phyloP scores from a whole-genome alignment of 805 yeast species.

The Ogataea wickerhamii region DNA sequence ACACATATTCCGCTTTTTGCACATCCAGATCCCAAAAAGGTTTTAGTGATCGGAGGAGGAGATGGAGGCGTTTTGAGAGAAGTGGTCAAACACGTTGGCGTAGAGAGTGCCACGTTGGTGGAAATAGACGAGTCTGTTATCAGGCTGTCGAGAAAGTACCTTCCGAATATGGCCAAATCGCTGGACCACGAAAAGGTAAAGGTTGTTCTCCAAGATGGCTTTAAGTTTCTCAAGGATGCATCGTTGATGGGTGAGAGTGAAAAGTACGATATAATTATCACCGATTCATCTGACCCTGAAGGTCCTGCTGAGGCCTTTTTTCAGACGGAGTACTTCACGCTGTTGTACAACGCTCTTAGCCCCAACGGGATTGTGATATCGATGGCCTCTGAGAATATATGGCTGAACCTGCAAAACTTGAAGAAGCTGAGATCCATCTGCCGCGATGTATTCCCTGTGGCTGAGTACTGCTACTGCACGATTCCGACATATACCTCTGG shows the following conservation, averaged over 20 bases:
- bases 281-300: conserved; percentile 93
- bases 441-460: conserved; percentile 53
- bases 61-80: conserved; percentile 95
- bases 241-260: conserved; percentile 35
- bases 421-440: conserved; percentile 46
- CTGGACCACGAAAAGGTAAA: conserved; percentile 63
- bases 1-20: conserved; percentile 77
- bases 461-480: conserved; percentile 69
- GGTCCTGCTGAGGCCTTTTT: conserved; percentile 90
- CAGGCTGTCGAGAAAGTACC: conserved; percentile 60
- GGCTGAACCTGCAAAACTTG: conserved; percentile 62
- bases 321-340: conserved; percentile 69
- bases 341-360: conserved; percentile 60
- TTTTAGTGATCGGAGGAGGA: conserved; percentile 91
- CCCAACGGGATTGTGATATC: conserved; percentile 62
- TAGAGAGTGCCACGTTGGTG: conserved; percentile 69
- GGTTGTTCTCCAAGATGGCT: conserved; percentile 77
- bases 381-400: conserved; percentile 78
- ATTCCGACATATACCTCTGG: conserved; percentile 90
- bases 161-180: conserved; percentile 71
- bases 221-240: conserved; percentile 57
- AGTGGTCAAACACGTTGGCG: conserved; percentile 60
- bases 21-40: conserved; percentile 70
- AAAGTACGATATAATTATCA: conserved; percentile 77
- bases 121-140: conserved; percentile 88